These are phyloP conservation scores for Boletellus sp. DNA, from an alignment of 768 basidiomycete genomes.

Conservation along the genomic window DNA sequence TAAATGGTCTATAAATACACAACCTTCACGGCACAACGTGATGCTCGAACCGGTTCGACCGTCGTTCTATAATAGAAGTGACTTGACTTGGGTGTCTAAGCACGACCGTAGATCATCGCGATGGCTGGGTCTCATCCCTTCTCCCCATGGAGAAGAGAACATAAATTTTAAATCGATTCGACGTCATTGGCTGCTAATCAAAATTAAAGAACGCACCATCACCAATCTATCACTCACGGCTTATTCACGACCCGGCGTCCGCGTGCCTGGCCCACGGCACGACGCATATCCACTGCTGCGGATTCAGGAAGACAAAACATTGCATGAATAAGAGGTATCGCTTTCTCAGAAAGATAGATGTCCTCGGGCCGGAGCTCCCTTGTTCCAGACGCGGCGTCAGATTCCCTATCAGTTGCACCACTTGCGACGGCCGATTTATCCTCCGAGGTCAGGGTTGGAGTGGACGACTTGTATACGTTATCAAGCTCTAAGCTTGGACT, in stretches of 20 bases:
- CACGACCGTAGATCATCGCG: too few species aligned
- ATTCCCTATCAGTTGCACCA: background rate
- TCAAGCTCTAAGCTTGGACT: conserved; percentile 54
- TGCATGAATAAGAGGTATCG: conserved; percentile 48
- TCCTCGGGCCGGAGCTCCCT: conserved; percentile 17
- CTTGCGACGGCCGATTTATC: background rate
- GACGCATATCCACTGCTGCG: conserved; percentile 49
- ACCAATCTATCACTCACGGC: conserved; percentile 10
- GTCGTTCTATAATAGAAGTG: background rate
- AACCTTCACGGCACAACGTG: too few species aligned
- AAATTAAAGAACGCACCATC: conserved; percentile 13
- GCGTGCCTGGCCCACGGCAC: conserved; percentile 60
- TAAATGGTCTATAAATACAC: too few species aligned
- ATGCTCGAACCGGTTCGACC: conserved; percentile 2
- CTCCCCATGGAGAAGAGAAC: background rate
- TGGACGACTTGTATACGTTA: conserved; percentile 43
- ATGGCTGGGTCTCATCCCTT: background rate
- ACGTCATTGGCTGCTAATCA: conserved; percentile 5
- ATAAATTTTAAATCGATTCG: conserved; percentile 3
- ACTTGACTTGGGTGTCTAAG: background rate
- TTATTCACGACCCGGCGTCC: conserved; percentile 22
- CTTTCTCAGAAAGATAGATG: conserved; percentile 50
- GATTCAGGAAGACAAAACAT: conserved; percentile 44
- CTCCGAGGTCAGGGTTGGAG: conserved; percentile 19
- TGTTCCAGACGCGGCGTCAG: background rate